Evolutionary conservation across 352 stramenopile species (phyloP), one percentile per base, ranked within the genome.

Genomic region (Ophiocytium majus): DNA sequence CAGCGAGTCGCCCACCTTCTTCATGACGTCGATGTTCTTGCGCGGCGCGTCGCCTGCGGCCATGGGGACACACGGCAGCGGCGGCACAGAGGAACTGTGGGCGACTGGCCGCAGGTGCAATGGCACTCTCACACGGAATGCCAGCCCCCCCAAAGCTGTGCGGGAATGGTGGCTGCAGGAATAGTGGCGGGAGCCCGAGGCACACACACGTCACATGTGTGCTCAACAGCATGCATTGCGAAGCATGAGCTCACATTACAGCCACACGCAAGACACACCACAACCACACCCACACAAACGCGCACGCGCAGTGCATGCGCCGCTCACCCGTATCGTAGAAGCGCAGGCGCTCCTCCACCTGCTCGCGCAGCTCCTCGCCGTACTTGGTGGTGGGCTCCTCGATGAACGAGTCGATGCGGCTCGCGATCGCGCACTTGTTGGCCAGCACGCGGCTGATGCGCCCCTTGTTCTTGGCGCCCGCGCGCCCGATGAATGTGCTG

Each of bases 1-100:
- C 80, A 91, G 88, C 63, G 89, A 90, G 92, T 93, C 89, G 43
- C 80, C 32, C 1, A 99, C 96, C 86, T 98, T 93, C 83, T 93
- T 90, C 97, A 99, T 99, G 34, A 98, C 97, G 90, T 99, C 97
- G 63, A 98, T 92, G 90, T 99, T 99, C 91, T 98, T 98, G 84
- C 96, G 92, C 35, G 97, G 97, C 35, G 97, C 95, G 28, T 34
- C 31, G 23, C 71, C 71, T 79, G 28, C 57, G 28, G 28, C 28
- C n/a, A n/a, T n/a, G n/a, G n/a, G n/a, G n/a, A n/a, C n/a, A n/a
- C n/a, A n/a, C n/a, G n/a, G n/a, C n/a, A n/a, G n/a, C n/a, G n/a
- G n/a, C n/a, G n/a, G n/a, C n/a, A n/a, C n/a, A n/a, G n/a, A n/a
- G n/a, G n/a, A n/a, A n/a, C n/a, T n/a, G n/a, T n/a, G n/a, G n/a